These are phyloP conservation scores for Clonostachys chloroleuca DNA, from an alignment of 2,329 filamentous ascomycete species.

Conservation along the genomic window DNA sequence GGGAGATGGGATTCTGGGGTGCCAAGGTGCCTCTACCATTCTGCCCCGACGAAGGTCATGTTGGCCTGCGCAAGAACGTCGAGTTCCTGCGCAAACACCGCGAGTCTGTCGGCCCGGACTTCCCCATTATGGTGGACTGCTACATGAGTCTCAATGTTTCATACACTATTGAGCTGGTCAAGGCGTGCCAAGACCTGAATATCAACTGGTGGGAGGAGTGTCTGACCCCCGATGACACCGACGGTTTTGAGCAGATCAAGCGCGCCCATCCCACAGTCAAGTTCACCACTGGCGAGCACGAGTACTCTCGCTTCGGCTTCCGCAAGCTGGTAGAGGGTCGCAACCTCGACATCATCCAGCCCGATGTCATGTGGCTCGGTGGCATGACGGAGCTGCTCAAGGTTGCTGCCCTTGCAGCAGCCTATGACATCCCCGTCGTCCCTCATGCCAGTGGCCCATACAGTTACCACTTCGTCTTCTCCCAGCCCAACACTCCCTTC, in stretches of 20 bases:
- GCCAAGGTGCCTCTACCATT: constrained; percentile 88
- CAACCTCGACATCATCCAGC: constrained; percentile 91
- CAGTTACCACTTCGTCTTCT: constrained; percentile 94
- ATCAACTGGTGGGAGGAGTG: constrained; percentile 99
- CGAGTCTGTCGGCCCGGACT: constrained; percentile 81
- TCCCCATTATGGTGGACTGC: constrained; percentile 92
- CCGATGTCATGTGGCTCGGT: constrained; percentile 96
- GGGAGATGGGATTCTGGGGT: constrained; percentile 84
- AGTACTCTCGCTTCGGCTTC: constrained; percentile 92
- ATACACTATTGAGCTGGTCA: constrained; percentile 88
- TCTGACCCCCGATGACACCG: constrained; percentile 84
- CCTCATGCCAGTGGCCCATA: constrained; percentile 94
- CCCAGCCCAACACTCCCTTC: constrained; percentile 89
- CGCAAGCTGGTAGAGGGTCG: constrained; percentile 88
- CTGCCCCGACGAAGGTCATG: constrained; percentile 80
- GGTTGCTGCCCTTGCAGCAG: constrained; percentile 81
- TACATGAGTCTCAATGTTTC: constrained; percentile 94
- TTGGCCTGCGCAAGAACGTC: constrained; percentile 81
- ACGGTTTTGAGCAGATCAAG: constrained; percentile 87
- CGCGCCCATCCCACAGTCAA: constrained; percentile 84
- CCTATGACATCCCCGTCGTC: constrained; percentile 91
- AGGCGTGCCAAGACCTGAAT: constrained; percentile 75
- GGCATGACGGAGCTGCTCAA: constrained; percentile 89
- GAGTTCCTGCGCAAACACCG: constrained; percentile 84
- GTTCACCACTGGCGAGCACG: constrained; percentile 94